These are phyloP conservation scores for Aspergillus luchuensis DNA, from an alignment of 2,329 filamentous ascomycete species.

Conservation along the genomic window DNA sequence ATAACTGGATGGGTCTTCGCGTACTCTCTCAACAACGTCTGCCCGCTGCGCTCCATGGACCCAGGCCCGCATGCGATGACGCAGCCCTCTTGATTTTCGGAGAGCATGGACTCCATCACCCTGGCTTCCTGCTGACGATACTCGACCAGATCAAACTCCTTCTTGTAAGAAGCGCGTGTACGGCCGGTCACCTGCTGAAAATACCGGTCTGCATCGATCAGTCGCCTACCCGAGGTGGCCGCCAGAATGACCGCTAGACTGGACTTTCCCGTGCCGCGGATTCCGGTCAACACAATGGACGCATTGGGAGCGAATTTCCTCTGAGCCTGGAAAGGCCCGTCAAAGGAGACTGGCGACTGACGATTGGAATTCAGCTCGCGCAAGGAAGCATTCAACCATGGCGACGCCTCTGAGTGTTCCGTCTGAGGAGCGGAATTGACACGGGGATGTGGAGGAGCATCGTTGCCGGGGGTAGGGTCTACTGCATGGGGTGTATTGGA, in stretches of 20 bases:
- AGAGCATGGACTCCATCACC: conserved; percentile 62
- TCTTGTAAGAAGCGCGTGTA: conserved; percentile 65
- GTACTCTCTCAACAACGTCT: conserved; percentile 63
- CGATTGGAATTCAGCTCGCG: conserved; percentile 32
- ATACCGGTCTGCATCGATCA: conserved; percentile 68
- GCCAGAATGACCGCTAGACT: conserved; percentile 75
- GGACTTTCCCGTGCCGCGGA: conserved; percentile 74
- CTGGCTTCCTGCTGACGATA: conserved; percentile 66
- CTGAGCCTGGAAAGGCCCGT: conserved; percentile 29
- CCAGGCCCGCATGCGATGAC: conserved; percentile 72
- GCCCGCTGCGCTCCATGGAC: conserved; percentile 66
- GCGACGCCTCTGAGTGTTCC: conserved; percentile 24
- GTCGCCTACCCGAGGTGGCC: conserved; percentile 66
- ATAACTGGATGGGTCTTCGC: conserved; percentile 68
- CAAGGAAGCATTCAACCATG: conserved; percentile 21
- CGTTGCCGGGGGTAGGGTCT: neutral
- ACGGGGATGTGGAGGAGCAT: neutral
- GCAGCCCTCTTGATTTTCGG: conserved; percentile 60
- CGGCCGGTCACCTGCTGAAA: conserved; percentile 67
- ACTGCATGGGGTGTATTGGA: neutral
- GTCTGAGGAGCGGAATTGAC: conserved; percentile 7
- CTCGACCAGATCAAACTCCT: conserved; percentile 60
- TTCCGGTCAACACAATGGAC: conserved; percentile 72
- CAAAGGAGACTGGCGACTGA: conserved; percentile 32
- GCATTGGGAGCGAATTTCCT: conserved; percentile 60